Evolutionary conservation across 345 rosid species (phyloP).

Genomic region (Populus deltoides): DNA sequence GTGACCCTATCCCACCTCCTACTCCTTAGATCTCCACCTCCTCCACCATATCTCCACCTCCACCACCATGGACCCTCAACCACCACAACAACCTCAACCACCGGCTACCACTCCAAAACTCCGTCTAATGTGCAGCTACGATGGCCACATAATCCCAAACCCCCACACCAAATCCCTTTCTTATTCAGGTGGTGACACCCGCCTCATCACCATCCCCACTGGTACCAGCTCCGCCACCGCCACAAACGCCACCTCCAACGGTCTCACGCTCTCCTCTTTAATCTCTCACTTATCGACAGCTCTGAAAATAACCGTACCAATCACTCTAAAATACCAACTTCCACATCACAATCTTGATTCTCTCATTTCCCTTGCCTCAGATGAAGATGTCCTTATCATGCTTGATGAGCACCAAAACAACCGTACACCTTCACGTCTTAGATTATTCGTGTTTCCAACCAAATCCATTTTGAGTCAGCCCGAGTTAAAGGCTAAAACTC

Average conservation of each 20-base stretch:
- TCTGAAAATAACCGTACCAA: constrained; percentile 30
- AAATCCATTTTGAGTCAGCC: constrained; percentile 1
- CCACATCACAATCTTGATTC: constrained; percentile 51
- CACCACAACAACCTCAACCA: not conserved
- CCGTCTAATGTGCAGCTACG: constrained; percentile 83
- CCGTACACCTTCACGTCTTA: constrained; percentile 30
- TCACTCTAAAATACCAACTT: constrained; percentile 48
- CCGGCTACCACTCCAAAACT: constrained; percentile 29
- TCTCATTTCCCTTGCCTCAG: constrained; percentile 41
- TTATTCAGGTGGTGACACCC: constrained; percentile 56
- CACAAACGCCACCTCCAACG: constrained; percentile 8
- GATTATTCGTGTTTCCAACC: constrained; percentile 35
- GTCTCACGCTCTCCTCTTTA: constrained; percentile 32
- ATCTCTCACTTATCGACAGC: constrained; percentile 32
- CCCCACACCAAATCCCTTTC: constrained; percentile 45
- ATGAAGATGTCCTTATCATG: constrained; percentile 46
- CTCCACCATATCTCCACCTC: not conserved
- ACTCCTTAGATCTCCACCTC: not conserved
- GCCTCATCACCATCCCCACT: constrained; percentile 40
- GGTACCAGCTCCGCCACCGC: not conserved
- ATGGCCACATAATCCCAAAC: constrained; percentile 55
- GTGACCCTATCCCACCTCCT: not conserved
- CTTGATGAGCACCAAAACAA: constrained; percentile 38
- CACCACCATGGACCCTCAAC: not conserved
- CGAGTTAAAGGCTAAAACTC: not conserved